Evolutionary conservation across 2,329 filamentous ascomycete species (phyloP).

Genomic region (Zalaria sp.): DNA sequence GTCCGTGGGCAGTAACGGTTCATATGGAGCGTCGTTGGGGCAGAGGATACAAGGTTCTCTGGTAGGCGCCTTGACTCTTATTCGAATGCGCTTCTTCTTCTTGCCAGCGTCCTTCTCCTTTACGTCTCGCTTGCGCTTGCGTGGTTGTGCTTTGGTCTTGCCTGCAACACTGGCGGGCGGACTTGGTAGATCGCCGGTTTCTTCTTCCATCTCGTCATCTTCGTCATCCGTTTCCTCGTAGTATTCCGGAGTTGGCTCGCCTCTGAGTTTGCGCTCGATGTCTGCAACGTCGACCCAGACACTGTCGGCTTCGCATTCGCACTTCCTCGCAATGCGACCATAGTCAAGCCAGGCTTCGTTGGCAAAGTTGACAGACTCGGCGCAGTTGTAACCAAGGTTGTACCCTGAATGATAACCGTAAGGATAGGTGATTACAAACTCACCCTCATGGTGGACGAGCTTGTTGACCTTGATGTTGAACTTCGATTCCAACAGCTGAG

Average conservation of each 20-base stretch:
- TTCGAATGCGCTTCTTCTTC: conserved; percentile 62
- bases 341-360: conserved; percentile 91
- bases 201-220: conserved; percentile 38
- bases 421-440: conserved; percentile 96
- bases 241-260: conserved; percentile 67
- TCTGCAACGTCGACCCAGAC: conserved; percentile 97
- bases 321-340: conserved; percentile 90
- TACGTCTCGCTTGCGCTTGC: conserved; percentile 54
- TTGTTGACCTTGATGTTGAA: conserved; percentile 96
- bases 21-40: conserved; percentile 72
- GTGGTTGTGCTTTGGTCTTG: conserved; percentile 42
- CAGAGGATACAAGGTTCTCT: conserved; percentile 82
- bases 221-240: conserved; percentile 67
- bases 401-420: conserved; percentile 98
- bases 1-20: conserved; percentile 74
- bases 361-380: conserved; percentile 96
- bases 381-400: conserved; percentile 96
- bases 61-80: conserved; percentile 55
- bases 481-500: conserved; percentile 69
- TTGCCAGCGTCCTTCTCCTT: conserved; percentile 36
- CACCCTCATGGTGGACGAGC: conserved; percentile 85
- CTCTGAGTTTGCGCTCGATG: conserved; percentile 84
- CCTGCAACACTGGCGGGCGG: conserved; percentile 62
- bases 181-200: conserved; percentile 56
- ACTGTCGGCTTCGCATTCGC: conserved; percentile 91